Conservation (phyloP, 306 rosid species). For the Herpetospermum pedunculosum region DNA sequence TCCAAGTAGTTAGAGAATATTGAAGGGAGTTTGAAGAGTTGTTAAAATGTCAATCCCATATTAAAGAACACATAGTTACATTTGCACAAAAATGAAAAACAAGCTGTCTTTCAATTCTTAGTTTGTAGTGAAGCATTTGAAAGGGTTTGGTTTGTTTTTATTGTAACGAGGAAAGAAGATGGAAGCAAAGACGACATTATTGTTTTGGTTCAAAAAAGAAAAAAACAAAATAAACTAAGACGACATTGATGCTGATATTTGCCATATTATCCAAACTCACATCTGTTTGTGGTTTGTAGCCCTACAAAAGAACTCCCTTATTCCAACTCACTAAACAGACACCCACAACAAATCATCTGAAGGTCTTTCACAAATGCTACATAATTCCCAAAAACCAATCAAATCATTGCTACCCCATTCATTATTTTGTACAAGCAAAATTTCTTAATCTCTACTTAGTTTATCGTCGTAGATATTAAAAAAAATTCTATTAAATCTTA, state of each 20-base stretch:
- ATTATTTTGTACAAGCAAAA: not conserved
- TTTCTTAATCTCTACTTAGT: no score
- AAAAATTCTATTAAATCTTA: no score
- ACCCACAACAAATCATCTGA: not conserved
- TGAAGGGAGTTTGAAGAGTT: not conserved
- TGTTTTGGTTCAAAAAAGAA: not conserved
- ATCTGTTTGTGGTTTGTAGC: not conserved
- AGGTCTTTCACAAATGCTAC: not conserved
- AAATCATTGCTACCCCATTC: not conserved
- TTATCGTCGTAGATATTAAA: no score
- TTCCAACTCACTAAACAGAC: not conserved
- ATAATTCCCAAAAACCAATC: not conserved
- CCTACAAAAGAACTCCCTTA: not conserved
- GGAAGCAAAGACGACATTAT: not conserved
- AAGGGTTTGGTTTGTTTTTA: not conserved
- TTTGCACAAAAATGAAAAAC: slow-evolving; percentile 5
- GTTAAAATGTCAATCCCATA: not conserved
- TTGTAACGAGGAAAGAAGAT: not conserved
- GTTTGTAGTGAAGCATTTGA: not conserved
- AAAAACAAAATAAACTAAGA: not conserved
- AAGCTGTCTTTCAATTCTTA: not conserved
- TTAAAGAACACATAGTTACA: not conserved
- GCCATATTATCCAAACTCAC: not conserved
- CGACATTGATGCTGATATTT: not conserved
- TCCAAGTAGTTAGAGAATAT: not conserved